phyloP scores from a whole-genome alignment of 1,139 yeast genomes.

The Yamadazyma jaroonii region DNA sequence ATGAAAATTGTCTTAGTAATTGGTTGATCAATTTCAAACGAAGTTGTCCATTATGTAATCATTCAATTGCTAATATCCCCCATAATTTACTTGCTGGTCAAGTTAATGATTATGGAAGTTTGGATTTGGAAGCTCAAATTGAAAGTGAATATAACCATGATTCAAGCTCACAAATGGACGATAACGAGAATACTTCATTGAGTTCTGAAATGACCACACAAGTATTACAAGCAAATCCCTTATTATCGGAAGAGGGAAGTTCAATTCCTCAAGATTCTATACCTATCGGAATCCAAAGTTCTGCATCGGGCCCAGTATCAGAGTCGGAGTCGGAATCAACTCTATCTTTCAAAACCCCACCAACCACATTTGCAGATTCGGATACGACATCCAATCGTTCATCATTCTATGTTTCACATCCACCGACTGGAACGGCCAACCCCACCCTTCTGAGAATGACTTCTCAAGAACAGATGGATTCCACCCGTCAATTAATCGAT shows the following conservation, averaged over 20 bases:
- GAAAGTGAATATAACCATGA: constrained; percentile 1
- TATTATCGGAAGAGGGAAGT: neutral
- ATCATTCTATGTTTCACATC: constrained; percentile 10
- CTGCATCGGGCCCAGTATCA: too few species aligned
- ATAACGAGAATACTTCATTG: too few species aligned
- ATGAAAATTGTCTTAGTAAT: constrained; percentile 42
- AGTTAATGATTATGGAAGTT: constrained; percentile 19
- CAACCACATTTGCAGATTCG: constrained; percentile 1
- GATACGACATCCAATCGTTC: constrained; percentile 7
- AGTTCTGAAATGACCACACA: too few species aligned
- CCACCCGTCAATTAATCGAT: constrained; percentile 1
- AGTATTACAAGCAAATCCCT: too few species aligned
- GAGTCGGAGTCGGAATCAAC: constrained; percentile 3
- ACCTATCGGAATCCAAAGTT: neutral
- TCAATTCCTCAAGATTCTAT: neutral
- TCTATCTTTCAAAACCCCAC: constrained; percentile 6
- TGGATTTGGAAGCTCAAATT: constrained; percentile 12
- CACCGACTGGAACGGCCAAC: neutral
- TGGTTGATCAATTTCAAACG: constrained; percentile 46
- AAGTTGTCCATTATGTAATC: constrained; percentile 46
- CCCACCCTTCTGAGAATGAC: too few species aligned
- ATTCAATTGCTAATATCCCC: constrained; percentile 14
- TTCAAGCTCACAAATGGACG: too few species aligned
- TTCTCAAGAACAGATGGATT: neutral
- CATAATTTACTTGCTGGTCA: constrained; percentile 21